phyloP scores from a whole-genome alignment of 2,329 filamentous ascomycete genomes.

The Phyllosticta paracitricarpa region DNA sequence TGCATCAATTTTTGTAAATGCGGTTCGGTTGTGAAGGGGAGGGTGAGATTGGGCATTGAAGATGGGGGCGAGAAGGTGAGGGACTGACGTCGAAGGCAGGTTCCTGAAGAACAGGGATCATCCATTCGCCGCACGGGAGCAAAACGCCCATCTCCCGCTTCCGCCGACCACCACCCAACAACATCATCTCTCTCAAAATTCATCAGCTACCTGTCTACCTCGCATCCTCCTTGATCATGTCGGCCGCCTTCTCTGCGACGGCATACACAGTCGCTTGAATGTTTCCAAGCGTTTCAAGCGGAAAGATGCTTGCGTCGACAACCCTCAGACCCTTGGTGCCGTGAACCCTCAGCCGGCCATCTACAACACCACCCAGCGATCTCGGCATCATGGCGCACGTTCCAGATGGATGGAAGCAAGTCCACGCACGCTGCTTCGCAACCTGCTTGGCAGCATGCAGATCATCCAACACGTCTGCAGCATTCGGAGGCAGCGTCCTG shows the following conservation, averaged over 20 bases:
- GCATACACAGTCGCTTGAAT: conserved; percentile 10
- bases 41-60: neutral
- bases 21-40: neutral
- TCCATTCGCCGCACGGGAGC: neutral
- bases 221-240: conserved; percentile 19
- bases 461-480: neutral
- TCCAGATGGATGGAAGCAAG: conserved; percentile 2
- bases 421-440: neutral
- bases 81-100: neutral
- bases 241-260: conserved; percentile 15
- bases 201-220: neutral
- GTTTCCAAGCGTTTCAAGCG: conserved; percentile 4
- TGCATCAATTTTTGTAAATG: neutral
- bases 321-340: conserved; percentile 13
- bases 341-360: conserved; percentile 20
- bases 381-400: conserved; percentile 5
- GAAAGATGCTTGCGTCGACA: conserved; percentile 13
- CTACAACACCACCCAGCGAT: conserved; percentile 19
- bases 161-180: neutral
- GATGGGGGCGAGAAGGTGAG: neutral
- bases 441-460: neutral
- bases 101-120: neutral
- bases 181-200: neutral
- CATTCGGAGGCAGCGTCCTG: conserved; percentile 10
- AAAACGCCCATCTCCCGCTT: neutral